Base-by-base conservation (phyloP, 371 early-diverging fungal genomes). In the Chytridium lagenaria region DNA sequence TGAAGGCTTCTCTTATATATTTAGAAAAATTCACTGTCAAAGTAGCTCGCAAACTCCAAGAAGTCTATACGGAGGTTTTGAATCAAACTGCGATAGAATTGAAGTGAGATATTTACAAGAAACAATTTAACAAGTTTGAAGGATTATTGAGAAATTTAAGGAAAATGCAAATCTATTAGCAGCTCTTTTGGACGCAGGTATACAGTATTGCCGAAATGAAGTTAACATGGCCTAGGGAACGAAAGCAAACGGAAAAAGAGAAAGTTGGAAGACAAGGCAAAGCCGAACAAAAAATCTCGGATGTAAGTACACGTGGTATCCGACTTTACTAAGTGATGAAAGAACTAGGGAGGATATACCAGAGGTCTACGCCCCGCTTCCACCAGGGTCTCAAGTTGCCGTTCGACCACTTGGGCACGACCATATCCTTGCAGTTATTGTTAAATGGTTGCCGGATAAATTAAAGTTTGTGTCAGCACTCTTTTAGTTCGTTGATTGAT, bases 161-260 rank as follows among this genome's bases (percentile, higher is more conserved):
- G 63, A 61, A 34, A 61, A 38, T 34, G 16, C 19, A 3, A 31
- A 12, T 38, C 15, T 61, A n/a, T n/a, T n/a, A n/a, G n/a, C n/a
- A n/a, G n/a, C n/a, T n/a, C n/a, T n/a, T n/a, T n/a, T n/a, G n/a
- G n/a, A n/a, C n/a, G n/a, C n/a, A n/a, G n/a, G n/a, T n/a, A n/a
- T n/a, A n/a, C n/a, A n/a, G n/a, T n/a, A n/a, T n/a, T n/a, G n/a
- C n/a, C n/a, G n/a, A n/a, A n/a, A n/a, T n/a, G n/a, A n/a, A n/a
- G n/a, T n/a, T n/a, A n/a, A n/a, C n/a, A n/a, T n/a, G n/a, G n/a
- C n/a, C n/a, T 28, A 40, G 67, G n/a, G 2, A 28, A 37, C 37
- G 74, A 72, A 31, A 31, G 26, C 40, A 89, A 87, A 69, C 73
- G 90, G 66, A 91, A 89, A 69, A 90, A 90, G 64, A 84, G 91